A percentile compares a stretch with the other conserved stretches of the same genome.
phyloP scores from a whole-genome alignment of 495 filamentous ascomycete genomes.

The Penicillium waksmanii region DNA sequence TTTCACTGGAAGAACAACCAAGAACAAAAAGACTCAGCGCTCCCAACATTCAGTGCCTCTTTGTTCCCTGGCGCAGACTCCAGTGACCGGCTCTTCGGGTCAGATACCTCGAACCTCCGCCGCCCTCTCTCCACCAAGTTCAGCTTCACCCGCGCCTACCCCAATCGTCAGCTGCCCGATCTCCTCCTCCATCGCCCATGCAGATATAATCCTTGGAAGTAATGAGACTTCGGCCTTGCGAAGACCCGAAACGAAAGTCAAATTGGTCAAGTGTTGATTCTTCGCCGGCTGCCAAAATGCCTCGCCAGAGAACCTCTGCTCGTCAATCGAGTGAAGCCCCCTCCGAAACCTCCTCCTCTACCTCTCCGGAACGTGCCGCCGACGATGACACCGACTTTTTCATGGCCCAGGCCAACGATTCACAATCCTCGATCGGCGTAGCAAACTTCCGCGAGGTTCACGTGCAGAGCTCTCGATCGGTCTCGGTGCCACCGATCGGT shows the following conservation, averaged over 20 bases:
- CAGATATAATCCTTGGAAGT: slow-evolving; percentile 17
- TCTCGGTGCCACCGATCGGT: slow-evolving; percentile 70
- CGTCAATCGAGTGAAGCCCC: slow-evolving; percentile 51
- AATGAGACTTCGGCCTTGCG: slow-evolving; percentile 30
- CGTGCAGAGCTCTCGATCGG: slow-evolving; percentile 58
- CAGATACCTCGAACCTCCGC: not conserved
- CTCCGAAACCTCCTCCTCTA: slow-evolving; percentile 73
- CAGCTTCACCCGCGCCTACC: slow-evolving; percentile 5
- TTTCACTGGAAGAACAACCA: not conserved
- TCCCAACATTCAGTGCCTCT: not conserved
- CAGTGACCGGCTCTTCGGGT: not conserved
- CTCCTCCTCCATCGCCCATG: slow-evolving; percentile 20
- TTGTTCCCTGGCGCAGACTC: not conserved
- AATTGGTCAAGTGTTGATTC: slow-evolving; percentile 14
- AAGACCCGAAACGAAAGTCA: slow-evolving; percentile 18
- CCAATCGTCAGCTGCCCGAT: slow-evolving; percentile 8
- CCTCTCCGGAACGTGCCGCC: slow-evolving; percentile 77
- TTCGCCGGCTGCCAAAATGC: slow-evolving; percentile 32
- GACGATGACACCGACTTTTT: slow-evolving; percentile 97
- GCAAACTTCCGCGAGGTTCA: slow-evolving; percentile 73
- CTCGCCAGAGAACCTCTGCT: slow-evolving; percentile 43
- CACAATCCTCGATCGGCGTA: slow-evolving; percentile 83
- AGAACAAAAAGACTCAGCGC: not conserved
- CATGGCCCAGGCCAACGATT: slow-evolving; percentile 81
- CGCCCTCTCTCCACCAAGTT: not conserved